phyloP scores from a whole-genome alignment of 805 yeast species.

The Kazachstania martiniae region DNA sequence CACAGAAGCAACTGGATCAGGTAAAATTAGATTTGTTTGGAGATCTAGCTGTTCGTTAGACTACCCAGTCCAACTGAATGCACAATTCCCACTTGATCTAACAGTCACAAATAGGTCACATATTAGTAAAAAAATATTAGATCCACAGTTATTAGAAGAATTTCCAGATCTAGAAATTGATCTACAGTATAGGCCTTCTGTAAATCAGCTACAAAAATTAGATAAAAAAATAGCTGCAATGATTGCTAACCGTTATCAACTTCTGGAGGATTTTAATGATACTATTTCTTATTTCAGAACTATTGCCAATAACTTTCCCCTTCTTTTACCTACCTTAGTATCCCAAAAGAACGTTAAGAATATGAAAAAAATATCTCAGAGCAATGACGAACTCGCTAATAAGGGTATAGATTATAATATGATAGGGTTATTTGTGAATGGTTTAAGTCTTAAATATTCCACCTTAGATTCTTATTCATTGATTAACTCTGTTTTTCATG shows the following conservation, averaged over 20 bases:
- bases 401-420: constrained; percentile 24
- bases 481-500: constrained; percentile 14
- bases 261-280: constrained; percentile 27
- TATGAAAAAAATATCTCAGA: constrained; percentile 7
- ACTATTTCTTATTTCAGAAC: constrained; percentile 26
- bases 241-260: constrained; percentile 31
- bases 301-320: constrained; percentile 33
- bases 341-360: constrained; percentile 3
- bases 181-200: constrained; percentile 8
- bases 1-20: constrained; percentile 43
- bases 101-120: constrained; percentile 23
- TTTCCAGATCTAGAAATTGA: constrained; percentile 21
- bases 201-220: constrained; percentile 27
- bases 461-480: constrained; percentile 14
- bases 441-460: constrained; percentile 20
- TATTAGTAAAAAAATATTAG: too few species aligned
- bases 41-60: constrained; percentile 40
- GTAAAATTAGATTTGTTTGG: constrained; percentile 65
- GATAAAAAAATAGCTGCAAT: constrained; percentile 63
- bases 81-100: constrained; percentile 21
- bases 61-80: constrained; percentile 3
- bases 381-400: constrained; percentile 7
- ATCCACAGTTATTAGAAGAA: too few species aligned
- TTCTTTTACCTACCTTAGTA: constrained; percentile 14
- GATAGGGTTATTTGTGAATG: constrained; percentile 26